Percentiles rank a stretch among this genome's conserved stretches.
Conservation (phyloP, 306 rosid genomes). For the Vigna radiata region DNA sequence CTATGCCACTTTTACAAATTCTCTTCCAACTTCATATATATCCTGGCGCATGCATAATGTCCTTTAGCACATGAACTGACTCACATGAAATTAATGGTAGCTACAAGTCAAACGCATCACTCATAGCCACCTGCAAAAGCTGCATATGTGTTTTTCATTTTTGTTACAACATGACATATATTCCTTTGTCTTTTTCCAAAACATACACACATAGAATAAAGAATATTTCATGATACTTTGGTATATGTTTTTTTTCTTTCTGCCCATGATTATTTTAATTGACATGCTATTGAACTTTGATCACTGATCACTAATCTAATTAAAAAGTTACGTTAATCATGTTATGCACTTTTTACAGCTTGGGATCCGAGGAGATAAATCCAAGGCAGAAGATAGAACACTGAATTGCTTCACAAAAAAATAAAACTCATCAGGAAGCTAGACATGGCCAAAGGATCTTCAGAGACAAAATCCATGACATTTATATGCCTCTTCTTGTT, state of each 20-base stretch:
- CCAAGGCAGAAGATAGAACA: slow-evolving; percentile 40
- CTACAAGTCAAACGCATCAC: slow-evolving; percentile 41
- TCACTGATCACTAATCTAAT: slow-evolving; percentile 34
- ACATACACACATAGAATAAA: background rate
- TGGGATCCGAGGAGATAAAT: slow-evolving; percentile 61
- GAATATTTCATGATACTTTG: background rate
- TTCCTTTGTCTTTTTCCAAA: slow-evolving; percentile 10
- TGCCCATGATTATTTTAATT: slow-evolving; percentile 5
- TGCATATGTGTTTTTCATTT: slow-evolving; percentile 31
- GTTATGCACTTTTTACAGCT: slow-evolving; percentile 50
- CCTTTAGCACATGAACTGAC: slow-evolving; percentile 30
- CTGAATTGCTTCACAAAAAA: slow-evolving; percentile 37
- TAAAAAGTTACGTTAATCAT: slow-evolving; percentile 45
- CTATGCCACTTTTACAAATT: slow-evolving; percentile 19
- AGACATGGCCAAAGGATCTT: slow-evolving; percentile 64
- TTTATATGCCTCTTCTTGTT: slow-evolving; percentile 50
- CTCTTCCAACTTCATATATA: slow-evolving; percentile 19
- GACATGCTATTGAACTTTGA: slow-evolving; percentile 13
- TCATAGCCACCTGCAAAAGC: slow-evolving; percentile 45
- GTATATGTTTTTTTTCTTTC: slow-evolving; percentile 16
- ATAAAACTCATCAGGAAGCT: slow-evolving; percentile 10
- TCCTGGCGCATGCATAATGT: slow-evolving; percentile 47
- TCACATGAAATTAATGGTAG: slow-evolving; percentile 33
- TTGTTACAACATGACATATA: slow-evolving; percentile 18
- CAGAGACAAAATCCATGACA: slow-evolving; percentile 35